Evolutionary conservation across 371 early-diverging fungal species (phyloP).

Genomic region (Mortierella sp.): DNA sequence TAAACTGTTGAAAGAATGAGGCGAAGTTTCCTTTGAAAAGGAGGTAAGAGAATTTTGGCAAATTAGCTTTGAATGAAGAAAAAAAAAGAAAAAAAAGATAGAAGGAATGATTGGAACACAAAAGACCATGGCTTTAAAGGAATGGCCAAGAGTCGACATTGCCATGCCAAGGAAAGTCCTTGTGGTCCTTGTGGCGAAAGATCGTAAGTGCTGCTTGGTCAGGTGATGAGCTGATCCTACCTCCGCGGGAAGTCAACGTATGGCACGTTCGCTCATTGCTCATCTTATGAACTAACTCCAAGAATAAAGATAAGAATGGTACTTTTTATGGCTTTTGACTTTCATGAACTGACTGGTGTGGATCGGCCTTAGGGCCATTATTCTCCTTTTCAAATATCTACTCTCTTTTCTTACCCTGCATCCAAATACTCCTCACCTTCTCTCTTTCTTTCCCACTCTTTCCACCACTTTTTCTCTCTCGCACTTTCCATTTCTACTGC

Average conservation of each 20-base stretch:
- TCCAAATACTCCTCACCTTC: not conserved
- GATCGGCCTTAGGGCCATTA: not conserved
- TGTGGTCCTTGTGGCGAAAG: not conserved
- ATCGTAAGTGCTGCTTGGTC: not conserved
- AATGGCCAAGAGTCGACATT: constrained; percentile 6
- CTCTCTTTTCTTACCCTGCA: not conserved
- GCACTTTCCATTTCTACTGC: not conserved
- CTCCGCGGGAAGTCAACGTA: no score
- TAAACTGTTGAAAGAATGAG: no score
- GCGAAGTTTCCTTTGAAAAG: no score
- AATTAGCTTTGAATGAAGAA: not conserved
- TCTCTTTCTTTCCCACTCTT: not conserved
- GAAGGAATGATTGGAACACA: not conserved
- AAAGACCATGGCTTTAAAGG: not conserved
- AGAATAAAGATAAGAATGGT: no score
- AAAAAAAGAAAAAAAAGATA: not conserved
- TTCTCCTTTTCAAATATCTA: not conserved
- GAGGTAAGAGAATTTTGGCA: not conserved
- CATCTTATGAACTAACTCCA: no score
- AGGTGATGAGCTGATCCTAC: not conserved
- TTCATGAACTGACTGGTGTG: no score
- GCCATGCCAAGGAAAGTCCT: constrained; percentile 8
- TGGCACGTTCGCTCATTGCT: no score
- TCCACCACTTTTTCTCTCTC: not conserved
- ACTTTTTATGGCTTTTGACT: no score